Conservation (phyloP, 345 rosid species). For the Balakata baccata region DNA sequence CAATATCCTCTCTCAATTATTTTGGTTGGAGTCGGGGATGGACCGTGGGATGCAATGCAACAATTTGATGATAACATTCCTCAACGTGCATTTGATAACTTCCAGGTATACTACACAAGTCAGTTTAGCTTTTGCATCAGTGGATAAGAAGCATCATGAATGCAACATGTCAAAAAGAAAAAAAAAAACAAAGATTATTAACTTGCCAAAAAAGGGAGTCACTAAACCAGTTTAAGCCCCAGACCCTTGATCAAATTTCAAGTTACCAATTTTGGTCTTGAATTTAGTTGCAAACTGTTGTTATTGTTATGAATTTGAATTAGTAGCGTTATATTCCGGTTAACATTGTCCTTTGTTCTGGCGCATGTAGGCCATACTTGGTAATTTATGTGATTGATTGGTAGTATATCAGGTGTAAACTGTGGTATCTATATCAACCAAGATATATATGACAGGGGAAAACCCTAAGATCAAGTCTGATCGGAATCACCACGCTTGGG, state of each 20-base stretch:
- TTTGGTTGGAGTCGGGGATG: slow-evolving; percentile 96
- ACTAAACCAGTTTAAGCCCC: background rate
- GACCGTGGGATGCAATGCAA: slow-evolving; percentile 94
- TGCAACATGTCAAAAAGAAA: background rate
- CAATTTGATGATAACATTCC: slow-evolving; percentile 89
- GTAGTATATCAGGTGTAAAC: background rate
- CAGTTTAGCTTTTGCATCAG: background rate
- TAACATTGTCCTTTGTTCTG: background rate
- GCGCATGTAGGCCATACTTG: background rate
- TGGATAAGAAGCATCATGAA: background rate
- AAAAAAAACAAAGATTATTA: background rate
- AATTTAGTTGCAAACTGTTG: background rate
- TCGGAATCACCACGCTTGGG: background rate
- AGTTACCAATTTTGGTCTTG: background rate
- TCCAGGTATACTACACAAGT: slow-evolving; percentile 54
- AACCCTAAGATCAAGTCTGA: background rate
- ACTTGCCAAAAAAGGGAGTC: too few relatives aligned
- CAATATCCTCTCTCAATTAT: slow-evolving; percentile 78
- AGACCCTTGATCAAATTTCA: background rate
- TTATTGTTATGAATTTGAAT: background rate
- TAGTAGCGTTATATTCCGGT: background rate
- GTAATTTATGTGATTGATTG: background rate
- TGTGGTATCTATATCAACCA: background rate
- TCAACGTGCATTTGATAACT: slow-evolving; percentile 83
- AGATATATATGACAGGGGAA: too few relatives aligned